Evolutionary conservation across 192 early-diverging fungal species (phyloP), one percentile per base, ranked within the genome.

Genomic region (Mortierella claussenii): DNA sequence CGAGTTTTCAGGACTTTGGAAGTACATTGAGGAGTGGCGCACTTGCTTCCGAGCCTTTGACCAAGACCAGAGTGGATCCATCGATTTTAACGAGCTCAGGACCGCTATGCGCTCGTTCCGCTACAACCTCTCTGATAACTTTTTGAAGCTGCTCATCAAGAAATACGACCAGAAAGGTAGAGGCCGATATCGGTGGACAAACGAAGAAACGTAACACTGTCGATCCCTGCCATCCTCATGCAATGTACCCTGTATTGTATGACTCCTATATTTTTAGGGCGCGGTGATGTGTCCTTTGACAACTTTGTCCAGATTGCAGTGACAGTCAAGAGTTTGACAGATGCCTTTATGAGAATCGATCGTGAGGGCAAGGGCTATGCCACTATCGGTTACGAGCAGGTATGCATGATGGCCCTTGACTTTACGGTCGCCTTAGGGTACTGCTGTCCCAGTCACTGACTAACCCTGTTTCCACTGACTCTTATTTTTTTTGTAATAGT

Each of bases 21-120:
- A 80, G 59, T 94, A 92, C 63, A 94, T 93, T 66, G 89, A 92
- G 49, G 91, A 93, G n/a, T 94, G 93, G 93, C 90, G 90, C 68
- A 60, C 82, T 15, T 93, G 92, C 73, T 94, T 93, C 81, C 81
- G 80, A 68, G 83, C 85, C 8, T 94, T 93, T 67, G 93, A 94
- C 65, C 68, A 79, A 21, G 92, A 94, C 71, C 83, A 83, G 61
- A 89, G 88, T 32, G 92, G 92, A 32, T 89, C 85, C 46, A 93
- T 95, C 60, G 90, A 93, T 58, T 85, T 83, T 53, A 71, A 65
- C 17, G 92, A 95, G 78, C 81, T 95, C 79, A 68, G 55, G 56
- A 84, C 85, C 18, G 93, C 93, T 1, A 80, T 95, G 68, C 80
- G 60, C 18, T 83, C 88, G 2, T 95, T 95, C 80, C 89, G 93